phyloP scores from a whole-genome alignment of 2,329 filamentous ascomycete genomes.

The Epichloe typhina region DNA sequence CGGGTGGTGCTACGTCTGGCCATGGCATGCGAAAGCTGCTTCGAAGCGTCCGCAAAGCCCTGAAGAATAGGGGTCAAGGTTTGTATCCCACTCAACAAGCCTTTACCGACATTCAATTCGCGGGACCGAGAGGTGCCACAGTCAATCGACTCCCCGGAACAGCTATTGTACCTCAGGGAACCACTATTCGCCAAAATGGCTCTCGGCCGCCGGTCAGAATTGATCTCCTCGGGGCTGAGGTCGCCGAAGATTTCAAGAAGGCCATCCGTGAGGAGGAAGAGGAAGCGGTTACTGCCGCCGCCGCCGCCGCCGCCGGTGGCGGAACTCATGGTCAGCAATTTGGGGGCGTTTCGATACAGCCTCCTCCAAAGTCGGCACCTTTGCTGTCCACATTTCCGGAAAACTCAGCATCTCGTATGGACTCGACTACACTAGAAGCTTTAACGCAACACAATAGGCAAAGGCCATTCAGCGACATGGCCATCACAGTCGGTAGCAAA shows the following conservation, averaged over 20 bases:
- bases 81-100: conserved; percentile 31
- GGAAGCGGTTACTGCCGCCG: not conserved
- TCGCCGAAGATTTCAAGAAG: conserved; percentile 66
- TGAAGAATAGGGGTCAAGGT: conserved; percentile 48
- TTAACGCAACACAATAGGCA: conserved; percentile 18
- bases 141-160: conserved; percentile 47
- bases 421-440: conserved; percentile 24
- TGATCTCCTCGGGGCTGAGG: conserved; percentile 68
- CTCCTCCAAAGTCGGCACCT: conserved; percentile 14
- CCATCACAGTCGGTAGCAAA: conserved; percentile 67
- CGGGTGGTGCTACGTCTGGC: conserved; percentile 48
- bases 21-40: conserved; percentile 78
- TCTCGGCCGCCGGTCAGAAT: conserved; percentile 49
- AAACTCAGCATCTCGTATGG: conserved; percentile 31
- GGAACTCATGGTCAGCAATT: conserved; percentile 15
- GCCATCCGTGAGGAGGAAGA: conserved; percentile 57
- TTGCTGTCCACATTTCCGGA: conserved; percentile 20
- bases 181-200: conserved; percentile 29
- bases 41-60: conserved; percentile 69
- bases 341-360: conserved; percentile 8
- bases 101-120: conserved; percentile 33
- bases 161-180: conserved; percentile 44
- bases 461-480: conserved; percentile 38
- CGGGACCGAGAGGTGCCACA: conserved; percentile 38
- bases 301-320: not conserved